Evolutionary conservation across 768 basidiomycete genomes (phyloP).

Genomic region (Mycena vitilis): DNA sequence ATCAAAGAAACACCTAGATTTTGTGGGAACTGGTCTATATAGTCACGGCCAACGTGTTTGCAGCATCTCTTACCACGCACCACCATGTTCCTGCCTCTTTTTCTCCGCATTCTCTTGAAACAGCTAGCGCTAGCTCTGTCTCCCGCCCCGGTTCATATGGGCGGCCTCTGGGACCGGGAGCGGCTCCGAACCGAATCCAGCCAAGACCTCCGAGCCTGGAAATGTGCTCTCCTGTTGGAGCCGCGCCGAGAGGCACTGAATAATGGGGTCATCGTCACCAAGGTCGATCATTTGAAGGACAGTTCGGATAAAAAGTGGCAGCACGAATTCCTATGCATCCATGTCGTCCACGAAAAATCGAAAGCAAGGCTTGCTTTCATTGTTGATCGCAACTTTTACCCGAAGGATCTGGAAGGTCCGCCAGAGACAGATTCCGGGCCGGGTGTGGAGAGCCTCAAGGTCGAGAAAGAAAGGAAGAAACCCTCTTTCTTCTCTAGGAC

Average conservation of each 20-base stretch:
- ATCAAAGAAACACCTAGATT: no score
- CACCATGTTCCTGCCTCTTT: conserved; percentile 15
- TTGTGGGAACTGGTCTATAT: background rate
- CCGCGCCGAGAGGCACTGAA: conserved; percentile 10
- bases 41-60: conserved; percentile 11
- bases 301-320: background rate
- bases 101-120: conserved; percentile 19
- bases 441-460: background rate
- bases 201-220: conserved; percentile 4
- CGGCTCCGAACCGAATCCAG: conserved; percentile 11
- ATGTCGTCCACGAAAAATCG: conserved; percentile 12
- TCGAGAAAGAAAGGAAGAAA: background rate
- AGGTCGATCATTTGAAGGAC: conserved; percentile 24
- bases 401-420: conserved; percentile 19
- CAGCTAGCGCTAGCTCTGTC: conserved; percentile 17
- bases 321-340: conserved; percentile 23
- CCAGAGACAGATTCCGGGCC: background rate
- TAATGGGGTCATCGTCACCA: conserved; percentile 16
- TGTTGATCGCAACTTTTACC: conserved; percentile 19
- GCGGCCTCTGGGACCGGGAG: conserved; percentile 13
- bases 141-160: background rate
- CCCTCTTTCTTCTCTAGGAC: background rate
- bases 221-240: conserved; percentile 10
- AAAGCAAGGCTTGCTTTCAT: conserved; percentile 5
- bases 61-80: conserved; percentile 20